Base-by-base conservation (phyloP, 1,139 yeast species). In the Oligophagozyma castellii region DNA sequence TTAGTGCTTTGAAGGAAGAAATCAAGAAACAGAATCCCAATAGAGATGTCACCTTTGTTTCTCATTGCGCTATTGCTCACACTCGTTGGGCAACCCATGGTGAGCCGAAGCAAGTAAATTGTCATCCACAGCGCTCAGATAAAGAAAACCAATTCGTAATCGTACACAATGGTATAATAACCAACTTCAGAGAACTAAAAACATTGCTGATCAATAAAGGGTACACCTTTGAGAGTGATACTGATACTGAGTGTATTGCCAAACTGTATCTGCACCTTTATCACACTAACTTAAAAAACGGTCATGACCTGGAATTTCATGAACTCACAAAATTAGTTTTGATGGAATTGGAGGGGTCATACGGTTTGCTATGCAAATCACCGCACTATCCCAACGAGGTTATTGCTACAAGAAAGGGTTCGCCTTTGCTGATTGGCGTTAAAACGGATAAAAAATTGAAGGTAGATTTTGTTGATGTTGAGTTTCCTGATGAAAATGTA, bases 1-100 rank as follows among this genome's bases (percentile, higher is more conserved):
- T 92, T 44, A 70, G 70, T 43, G 77, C 73, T 32, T 73, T 92
- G 54, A 77, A 68, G 51, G 70, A 78, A 48, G 73, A 71, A 52
- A 72, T 86, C 40, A 68, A 65, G 23, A 37, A 49, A 12, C 63
- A 64, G 31, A 58, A 72, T 32, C 65, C 71, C 34, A 69, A 76
- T 51, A 67, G 75, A 44, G 56, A 64, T 14, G 71, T 69, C 32
- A 65, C 71, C 15, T 83, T 83, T 50, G 77, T 73, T 45, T 73
- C 78, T 56, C 98, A 89, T 53, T 89, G 76, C 35, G 98, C 94
- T 53, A 89, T 92, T 55, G 96, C 98, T 23, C 99, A 92, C 59
- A 92, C 99, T 12, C 78, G 99, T 65, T 92, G 99, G 99, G 98
- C 99, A 27, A 92, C 99, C 26, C 99, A 92, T 58, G 99, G 99